Base-by-base conservation (phyloP, 2,329 filamentous ascomycete genomes). In the Pseudogymnoascus sp. region DNA sequence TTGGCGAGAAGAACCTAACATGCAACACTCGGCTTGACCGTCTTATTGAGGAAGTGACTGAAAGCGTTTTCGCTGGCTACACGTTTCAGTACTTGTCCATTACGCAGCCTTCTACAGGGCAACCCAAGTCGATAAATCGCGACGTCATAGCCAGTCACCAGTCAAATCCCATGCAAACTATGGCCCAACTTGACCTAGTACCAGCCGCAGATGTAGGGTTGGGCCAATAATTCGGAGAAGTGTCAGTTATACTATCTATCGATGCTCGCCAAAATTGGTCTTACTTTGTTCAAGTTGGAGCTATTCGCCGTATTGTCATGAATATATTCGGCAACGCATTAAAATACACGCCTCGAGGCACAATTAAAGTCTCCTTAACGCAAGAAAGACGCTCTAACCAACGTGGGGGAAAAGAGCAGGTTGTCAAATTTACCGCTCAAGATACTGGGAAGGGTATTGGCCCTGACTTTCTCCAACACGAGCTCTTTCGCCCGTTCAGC, bases 391-490 rank as follows among this genome's bases (percentile, higher is more conserved):
- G 39, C 39, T 42, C 39, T 42, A 42, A 4, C 39, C 39, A 34
- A 11, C 36, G 34, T 0, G 57, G 1, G 4, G 82, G 81, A 45
- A 79, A 85, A 39, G 76, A 75, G 2, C 75, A 83, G 1, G 75
- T 75, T 34, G 72, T 85, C 39, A 79, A 79, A 1, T 88, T 95
- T 66, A 85, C 88, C 34, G 88, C 95, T 18, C 82, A 85, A 66
- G 91, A 95, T 70, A 92, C 89, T 0, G 86, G 86, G 1, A 82
- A 83, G 65, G 86, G 86, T 7, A 89, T 89, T 66, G 83, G 81
- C 0, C 78, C 81, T 37, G 82, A 86, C 21, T 89, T 85, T 67
- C 75, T 87, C 62, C 79, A 81, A 18, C 81, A 81, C 12, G 79
- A 81, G 14, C 74, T 88, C 0, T 89, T 85, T 68, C 82, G 82